A percentile compares a stretch with the other conserved stretches of the same genome.
phyloP scores from a whole-genome alignment of 148 eudicot genomes.

The Drosera capensis region DNA sequence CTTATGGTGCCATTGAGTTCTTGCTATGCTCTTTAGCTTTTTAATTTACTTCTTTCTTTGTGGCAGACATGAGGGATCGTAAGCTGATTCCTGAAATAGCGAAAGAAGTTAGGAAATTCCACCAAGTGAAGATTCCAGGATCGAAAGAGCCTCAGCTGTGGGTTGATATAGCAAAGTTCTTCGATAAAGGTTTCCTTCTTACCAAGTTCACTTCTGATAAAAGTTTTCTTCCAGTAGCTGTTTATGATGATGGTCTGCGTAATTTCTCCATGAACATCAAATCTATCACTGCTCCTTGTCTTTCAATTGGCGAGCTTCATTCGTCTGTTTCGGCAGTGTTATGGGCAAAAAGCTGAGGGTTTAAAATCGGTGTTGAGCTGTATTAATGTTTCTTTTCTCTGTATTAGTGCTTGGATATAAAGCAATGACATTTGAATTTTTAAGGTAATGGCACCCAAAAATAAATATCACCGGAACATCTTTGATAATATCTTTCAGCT shows the following conservation, averaged over 20 bases:
- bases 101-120: slow-evolving; percentile 69
- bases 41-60: slow-evolving; percentile 4
- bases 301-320: no score
- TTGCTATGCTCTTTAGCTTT: slow-evolving; percentile 4
- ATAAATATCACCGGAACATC: no score
- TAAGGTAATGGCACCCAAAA: neutral
- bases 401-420: no score
- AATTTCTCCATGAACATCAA: no score
- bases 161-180: slow-evolving; percentile 64
- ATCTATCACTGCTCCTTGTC: no score
- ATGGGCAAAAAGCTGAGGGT: no score
- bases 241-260: no score
- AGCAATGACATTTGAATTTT: no score
- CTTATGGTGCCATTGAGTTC: neutral
- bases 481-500: neutral
- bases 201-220: neutral
- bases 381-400: no score
- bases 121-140: slow-evolving; percentile 77
- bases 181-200: slow-evolving; percentile 41
- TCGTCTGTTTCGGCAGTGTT: no score
- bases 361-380: no score
- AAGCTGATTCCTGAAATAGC: slow-evolving; percentile 77
- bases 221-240: neutral
- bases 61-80: slow-evolving; percentile 72
- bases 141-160: slow-evolving; percentile 86